Evolutionary conservation across 768 basidiomycete genomes (phyloP).

Genomic region (Hygrophorus pudorinus): DNA sequence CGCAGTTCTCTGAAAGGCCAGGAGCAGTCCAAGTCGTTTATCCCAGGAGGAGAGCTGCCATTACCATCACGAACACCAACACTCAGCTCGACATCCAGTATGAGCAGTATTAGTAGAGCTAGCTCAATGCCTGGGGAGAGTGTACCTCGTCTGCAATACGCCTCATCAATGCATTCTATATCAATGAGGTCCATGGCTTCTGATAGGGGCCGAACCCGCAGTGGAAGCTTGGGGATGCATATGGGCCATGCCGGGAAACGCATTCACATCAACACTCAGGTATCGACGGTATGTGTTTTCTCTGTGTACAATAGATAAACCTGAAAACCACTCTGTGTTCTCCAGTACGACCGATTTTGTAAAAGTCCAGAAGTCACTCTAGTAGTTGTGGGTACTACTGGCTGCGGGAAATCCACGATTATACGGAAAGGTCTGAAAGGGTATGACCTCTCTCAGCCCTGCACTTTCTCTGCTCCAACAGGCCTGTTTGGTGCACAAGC

Average conservation of each 20-base stretch:
- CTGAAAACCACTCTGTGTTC: neutral
- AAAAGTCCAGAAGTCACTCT: slow-evolving; percentile 40
- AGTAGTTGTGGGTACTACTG: slow-evolving; percentile 66
- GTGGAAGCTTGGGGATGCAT: slow-evolving; percentile 49
- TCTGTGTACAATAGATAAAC: slow-evolving; percentile 5
- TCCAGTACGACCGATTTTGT: slow-evolving; percentile 9
- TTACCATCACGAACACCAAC: slow-evolving; percentile 46
- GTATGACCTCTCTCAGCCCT: slow-evolving; percentile 41
- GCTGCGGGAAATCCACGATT: slow-evolving; percentile 80
- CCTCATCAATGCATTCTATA: slow-evolving; percentile 28
- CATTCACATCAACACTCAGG: slow-evolving; percentile 26
- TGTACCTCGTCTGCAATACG: slow-evolving; percentile 26
- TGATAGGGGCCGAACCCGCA: slow-evolving; percentile 37
- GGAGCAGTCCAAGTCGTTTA: slow-evolving; percentile 29
- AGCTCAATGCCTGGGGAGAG: slow-evolving; percentile 28
- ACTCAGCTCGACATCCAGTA: slow-evolving; percentile 27
- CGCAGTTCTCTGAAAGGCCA: slow-evolving; percentile 38
- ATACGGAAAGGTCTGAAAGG: slow-evolving; percentile 68
- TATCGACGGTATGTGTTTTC: slow-evolving; percentile 15
- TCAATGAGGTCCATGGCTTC: slow-evolving; percentile 16
- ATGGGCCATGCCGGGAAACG: slow-evolving; percentile 21
- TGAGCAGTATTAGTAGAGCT: slow-evolving; percentile 27
- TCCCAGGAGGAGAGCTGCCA: slow-evolving; percentile 52
- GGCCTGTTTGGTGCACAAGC: slow-evolving; percentile 18
- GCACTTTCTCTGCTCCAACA: slow-evolving; percentile 21